Evolutionary conservation across 805 yeast species (phyloP), one percentile per base, ranked within the genome.

Genomic region (Kodamaea neixiangensis): DNA sequence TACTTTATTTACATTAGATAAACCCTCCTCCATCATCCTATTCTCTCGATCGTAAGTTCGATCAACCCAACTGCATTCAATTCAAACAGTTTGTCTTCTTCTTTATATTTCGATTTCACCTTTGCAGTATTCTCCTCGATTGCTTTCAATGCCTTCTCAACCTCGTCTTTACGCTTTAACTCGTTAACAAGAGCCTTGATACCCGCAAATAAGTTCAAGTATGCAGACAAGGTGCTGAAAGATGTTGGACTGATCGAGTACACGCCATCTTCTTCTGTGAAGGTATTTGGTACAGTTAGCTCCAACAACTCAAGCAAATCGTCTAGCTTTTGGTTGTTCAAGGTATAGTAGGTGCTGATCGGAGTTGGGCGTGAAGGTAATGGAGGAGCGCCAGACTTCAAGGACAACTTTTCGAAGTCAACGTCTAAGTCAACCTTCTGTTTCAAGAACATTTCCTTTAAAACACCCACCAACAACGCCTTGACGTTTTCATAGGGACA

Each of bases 401-500:
- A 14, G 2, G 20, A 44, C 20, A 7, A 25, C n/a, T 38, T 40
- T n/a, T 45, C 50, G 5, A 18, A 18, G 19, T 25, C 42, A 15
- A 29, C 21, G 11, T 33, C 46, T 31, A 13, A 17, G n/a, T 39
- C 49, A 6, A 37, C 22, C 56, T 54, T 59, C 14, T 60, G 59
- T 54, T 79, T 76, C 4, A 77, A 58, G 56, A 83, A 65, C 54
- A 90, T 72, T 57, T 85, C 89, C 63, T 86, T 89, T 60, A 90
- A 76, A 19, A 89, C 82, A 3, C 85, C 81, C 14, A 89, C 77
- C 34, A 83, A 68, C 2, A 82, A 82, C 19, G 85, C 75, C 57
- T 83, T 82, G 18, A 81, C 79, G 37, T 79, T 78, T 37, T 77
- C 82, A 60, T 77, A 81, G 1, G 94, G 92, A 60, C 93, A 87